Conservation (phyloP, 179 eudicot genomes). For the Carnegiea gigantea region DNA sequence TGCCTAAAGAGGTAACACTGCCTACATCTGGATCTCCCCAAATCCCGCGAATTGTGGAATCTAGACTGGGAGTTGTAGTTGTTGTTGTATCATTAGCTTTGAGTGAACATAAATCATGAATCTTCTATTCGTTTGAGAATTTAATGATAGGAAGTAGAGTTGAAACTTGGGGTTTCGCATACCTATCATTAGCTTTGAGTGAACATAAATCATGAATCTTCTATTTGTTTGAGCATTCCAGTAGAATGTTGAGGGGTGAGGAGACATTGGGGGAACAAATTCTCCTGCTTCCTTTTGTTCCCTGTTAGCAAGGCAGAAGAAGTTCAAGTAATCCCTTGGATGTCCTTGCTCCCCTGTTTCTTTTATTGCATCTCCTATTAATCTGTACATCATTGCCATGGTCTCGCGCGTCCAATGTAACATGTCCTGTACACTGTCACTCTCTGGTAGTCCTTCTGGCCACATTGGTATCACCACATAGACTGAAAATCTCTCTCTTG, state of each 20-base stretch:
- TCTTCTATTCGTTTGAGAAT: conserved; percentile 52
- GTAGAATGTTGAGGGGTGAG: conserved; percentile 67
- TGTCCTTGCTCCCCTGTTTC: conserved; percentile 58
- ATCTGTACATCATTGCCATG: conserved; percentile 80
- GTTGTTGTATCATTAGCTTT: conserved; percentile 37
- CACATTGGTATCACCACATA: conserved; percentile 93
- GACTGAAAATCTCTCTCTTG: conserved; percentile 70
- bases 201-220: conserved; percentile 95
- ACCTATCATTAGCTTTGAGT: conserved; percentile 99
- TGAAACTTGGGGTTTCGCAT: conserved; percentile 13
- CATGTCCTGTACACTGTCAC: conserved; percentile 79
- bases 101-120: conserved; percentile 98
- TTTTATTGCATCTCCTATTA: conserved; percentile 67
- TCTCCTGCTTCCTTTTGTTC: conserved; percentile 63
- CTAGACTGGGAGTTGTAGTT: too few relatives aligned
- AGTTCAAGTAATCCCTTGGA: conserved; percentile 82
- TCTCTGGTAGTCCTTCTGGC: conserved; percentile 94
- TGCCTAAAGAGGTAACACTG: too few relatives aligned
- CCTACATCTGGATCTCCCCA: too few relatives aligned
- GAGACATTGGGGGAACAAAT: conserved; percentile 66
- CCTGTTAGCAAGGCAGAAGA: conserved; percentile 94
- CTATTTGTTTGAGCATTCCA: conserved; percentile 76
- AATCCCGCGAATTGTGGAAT: too few relatives aligned
- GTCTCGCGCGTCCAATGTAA: conserved; percentile 89
- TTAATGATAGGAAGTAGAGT: neutral